A percentile compares a stretch with the other conserved stretches of the same genome.
These are phyloP conservation scores for Zoysia japonica DNA, from an alignment of 176 grass and related monocot genomes.

Conservation along the genomic window DNA sequence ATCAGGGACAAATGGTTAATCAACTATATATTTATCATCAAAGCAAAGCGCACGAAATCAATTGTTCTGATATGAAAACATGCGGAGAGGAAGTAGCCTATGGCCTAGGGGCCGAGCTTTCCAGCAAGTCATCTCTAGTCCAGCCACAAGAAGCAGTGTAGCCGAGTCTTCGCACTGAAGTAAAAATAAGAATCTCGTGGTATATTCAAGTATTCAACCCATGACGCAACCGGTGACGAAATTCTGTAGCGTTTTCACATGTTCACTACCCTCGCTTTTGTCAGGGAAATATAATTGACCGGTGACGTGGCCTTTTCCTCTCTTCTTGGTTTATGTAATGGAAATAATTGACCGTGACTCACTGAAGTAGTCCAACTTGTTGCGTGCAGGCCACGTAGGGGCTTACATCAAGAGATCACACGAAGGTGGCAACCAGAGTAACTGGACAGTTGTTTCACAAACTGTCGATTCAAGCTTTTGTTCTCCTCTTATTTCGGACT, in stretches of 20 bases:
- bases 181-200: neutral
- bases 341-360: neutral
- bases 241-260: neutral
- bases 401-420: slow-evolving; percentile 17
- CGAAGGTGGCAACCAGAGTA: neutral
- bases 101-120: neutral
- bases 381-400: neutral
- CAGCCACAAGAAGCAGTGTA: neutral
- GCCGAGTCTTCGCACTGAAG: neutral
- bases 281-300: too few species aligned
- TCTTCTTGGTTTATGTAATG: neutral
- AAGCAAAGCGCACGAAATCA: neutral
- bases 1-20: neutral
- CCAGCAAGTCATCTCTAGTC: neutral
- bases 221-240: neutral
- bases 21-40: neutral
- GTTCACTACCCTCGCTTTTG: neutral
- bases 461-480: neutral
- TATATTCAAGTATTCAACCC: neutral
- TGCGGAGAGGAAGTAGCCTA: neutral
- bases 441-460: neutral
- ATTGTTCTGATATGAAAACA: neutral
- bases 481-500: neutral
- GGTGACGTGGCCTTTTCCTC: too few species aligned
- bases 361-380: neutral